Conservation (phyloP, 192 early-diverging fungal species). For the Coemansia sp. region DNA sequence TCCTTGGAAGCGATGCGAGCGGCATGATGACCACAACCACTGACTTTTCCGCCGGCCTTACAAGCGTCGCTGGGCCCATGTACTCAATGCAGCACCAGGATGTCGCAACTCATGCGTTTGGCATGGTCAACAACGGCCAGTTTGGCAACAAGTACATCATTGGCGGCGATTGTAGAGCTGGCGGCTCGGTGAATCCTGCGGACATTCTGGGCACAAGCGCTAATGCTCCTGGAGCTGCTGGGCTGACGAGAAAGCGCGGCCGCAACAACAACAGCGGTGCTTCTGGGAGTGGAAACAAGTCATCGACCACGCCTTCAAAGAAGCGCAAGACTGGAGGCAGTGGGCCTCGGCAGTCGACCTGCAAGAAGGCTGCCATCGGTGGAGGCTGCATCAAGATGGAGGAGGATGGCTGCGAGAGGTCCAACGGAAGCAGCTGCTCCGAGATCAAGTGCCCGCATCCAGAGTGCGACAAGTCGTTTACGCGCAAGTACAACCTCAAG, state of each 20-base stretch:
- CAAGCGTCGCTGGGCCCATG: slow-evolving; percentile 1
- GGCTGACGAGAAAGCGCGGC: slow-evolving; percentile 22
- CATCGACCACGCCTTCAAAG: slow-evolving; percentile 10
- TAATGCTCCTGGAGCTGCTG: background rate
- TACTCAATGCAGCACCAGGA: slow-evolving; percentile 6
- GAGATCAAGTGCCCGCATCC: slow-evolving; percentile 63
- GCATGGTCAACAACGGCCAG: background rate
- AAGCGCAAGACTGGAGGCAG: slow-evolving; percentile 15
- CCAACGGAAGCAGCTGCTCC: slow-evolving; percentile 21
- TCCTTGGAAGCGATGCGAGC: background rate
- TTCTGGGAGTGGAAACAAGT: background rate
- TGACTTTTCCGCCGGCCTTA: background rate
- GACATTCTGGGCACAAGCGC: slow-evolving; percentile 9
- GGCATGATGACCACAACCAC: background rate
- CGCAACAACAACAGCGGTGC: slow-evolving; percentile 3
- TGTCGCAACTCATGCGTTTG: background rate
- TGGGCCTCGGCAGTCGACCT: background rate
- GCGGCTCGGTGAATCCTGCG: slow-evolving; percentile 18
- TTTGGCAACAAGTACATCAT: slow-evolving; percentile 4
- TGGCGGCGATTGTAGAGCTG: background rate
- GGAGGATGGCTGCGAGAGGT: background rate
- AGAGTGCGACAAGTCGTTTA: slow-evolving; percentile 81
- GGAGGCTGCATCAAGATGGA: background rate
- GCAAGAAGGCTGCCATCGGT: background rate
- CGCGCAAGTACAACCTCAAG: slow-evolving; percentile 84